These are phyloP conservation scores for Pleurotus ostreatus DNA, from an alignment of 768 basidiomycete genomes.

Conservation along the genomic window DNA sequence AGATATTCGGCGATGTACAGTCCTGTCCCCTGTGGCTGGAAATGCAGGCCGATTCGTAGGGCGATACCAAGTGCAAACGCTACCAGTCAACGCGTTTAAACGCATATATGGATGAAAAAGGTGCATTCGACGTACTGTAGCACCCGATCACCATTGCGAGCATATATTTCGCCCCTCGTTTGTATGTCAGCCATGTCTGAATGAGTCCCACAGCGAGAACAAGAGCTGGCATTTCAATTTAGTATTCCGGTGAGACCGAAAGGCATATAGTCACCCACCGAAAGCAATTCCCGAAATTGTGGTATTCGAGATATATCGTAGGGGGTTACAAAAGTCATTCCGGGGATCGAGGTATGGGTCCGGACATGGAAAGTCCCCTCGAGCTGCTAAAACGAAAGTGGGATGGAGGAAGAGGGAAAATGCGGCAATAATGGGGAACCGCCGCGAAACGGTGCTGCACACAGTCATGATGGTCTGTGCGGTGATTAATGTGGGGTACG, in stretches of 20 bases:
- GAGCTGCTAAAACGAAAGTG: not conserved
- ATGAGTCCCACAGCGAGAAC: conserved; percentile 35
- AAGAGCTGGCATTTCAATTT: conserved; percentile 13
- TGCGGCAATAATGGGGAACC: not conserved
- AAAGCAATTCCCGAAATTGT: conserved; percentile 47
- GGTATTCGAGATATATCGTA: conserved; percentile 55
- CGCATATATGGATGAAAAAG: not conserved
- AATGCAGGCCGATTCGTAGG: conserved; percentile 51
- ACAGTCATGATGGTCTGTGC: too few relatives aligned
- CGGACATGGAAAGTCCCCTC: conserved; percentile 18
- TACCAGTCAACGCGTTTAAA: conserved; percentile 14
- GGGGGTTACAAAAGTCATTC: conserved; percentile 48
- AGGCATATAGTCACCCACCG: conserved; percentile 23
- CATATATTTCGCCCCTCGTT: conserved; percentile 56
- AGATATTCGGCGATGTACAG: conserved; percentile 56
- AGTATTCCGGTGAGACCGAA: too few relatives aligned
- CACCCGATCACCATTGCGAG: conserved; percentile 57
- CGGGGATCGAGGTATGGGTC: conserved; percentile 47
- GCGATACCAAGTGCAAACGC: conserved; percentile 56
- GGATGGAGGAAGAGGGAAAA: not conserved
- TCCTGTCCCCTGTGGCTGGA: conserved; percentile 45
- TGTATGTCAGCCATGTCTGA: conserved; percentile 39
- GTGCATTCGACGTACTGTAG: conserved; percentile 35
- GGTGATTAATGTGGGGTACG: too few relatives aligned
- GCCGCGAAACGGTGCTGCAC: not conserved